Conservation (phyloP, 139 green algal genomes). For the Pseudopediastrum boryanum region DNA sequence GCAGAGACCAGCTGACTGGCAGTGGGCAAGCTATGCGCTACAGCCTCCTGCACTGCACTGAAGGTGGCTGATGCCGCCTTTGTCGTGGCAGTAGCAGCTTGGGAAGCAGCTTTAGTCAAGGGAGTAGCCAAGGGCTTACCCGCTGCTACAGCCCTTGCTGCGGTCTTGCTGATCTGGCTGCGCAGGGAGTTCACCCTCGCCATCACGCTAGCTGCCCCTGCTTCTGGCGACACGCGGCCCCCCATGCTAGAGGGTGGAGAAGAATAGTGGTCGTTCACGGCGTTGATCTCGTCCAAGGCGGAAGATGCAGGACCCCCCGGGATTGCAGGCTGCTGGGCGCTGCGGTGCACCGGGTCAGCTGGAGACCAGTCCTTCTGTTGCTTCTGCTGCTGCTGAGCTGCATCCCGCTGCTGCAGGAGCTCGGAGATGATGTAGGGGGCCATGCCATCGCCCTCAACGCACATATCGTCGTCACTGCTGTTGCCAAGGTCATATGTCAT, state of each 20-base stretch:
- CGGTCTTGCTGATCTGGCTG: constrained; percentile 14
- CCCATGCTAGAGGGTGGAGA: constrained; percentile 9
- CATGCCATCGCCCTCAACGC: constrained; percentile 35
- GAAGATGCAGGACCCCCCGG: not conserved
- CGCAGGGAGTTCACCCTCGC: constrained; percentile 22
- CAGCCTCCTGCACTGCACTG: too few species aligned
- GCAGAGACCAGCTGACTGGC: too few species aligned
- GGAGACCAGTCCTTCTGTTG: too few species aligned
- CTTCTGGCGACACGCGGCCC: not conserved
- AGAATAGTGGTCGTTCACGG: too few species aligned
- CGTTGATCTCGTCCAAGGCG: not conserved
- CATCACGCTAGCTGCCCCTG: not conserved
- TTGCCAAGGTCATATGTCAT: constrained; percentile 24
- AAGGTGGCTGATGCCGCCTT: too few species aligned
- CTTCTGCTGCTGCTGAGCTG: too few species aligned
- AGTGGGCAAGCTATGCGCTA: too few species aligned
- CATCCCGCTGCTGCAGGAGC: too few species aligned
- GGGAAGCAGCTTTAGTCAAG: too few species aligned
- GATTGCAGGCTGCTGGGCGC: not conserved
- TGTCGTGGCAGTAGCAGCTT: too few species aligned
- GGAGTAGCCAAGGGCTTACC: not conserved
- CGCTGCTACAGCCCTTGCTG: not conserved
- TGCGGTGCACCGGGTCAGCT: not conserved
- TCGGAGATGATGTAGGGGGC: too few species aligned
- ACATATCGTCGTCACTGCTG: constrained; percentile 25